Evolutionary conservation across 805 yeast species (phyloP), one percentile per base, ranked within the genome.

Genomic region (Starmerella asiatica): DNA sequence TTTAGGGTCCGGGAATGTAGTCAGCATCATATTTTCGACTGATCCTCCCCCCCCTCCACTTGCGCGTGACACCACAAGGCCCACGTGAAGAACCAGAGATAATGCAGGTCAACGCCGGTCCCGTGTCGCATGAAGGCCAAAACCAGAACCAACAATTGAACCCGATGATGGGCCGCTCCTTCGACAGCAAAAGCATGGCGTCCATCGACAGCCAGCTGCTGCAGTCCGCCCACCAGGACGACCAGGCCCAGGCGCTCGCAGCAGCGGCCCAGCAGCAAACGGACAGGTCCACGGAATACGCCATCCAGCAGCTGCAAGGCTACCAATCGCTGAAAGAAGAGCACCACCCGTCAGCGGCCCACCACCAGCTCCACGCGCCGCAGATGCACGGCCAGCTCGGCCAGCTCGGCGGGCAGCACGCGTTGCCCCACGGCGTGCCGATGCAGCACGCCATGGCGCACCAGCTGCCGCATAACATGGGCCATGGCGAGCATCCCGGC

Each of bases 231-330:
- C 50, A 46, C 36, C 48, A 45, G 34, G 45, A 40, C 32, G 48
- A 46, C 32, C 46, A 45, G 34, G 46, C 43, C 27, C 43, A 44
- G 30, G 49, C 45, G 34, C 38, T 39, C 8, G 46, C 43, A n/a
- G 47, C 44, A 12, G 48, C 48, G 12, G 50, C 50, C 16, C 48
- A 37, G 34, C 40, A 43, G 38, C 50, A 46, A 33, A 36, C 38
- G 33, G 50, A 46, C 44, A 39, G 50, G 21, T 38, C 49, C 18
- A 42, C 50, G 8, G 50, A 46, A 39, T 46, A 46, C 43, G 50
- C 50, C 32, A 46, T 46, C 24, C 50, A 46, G 40, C 50, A 46
- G 44, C 43, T 46, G 21, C 50, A 46, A 34, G 50, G 50, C 30
- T 45, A 41, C 29, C 45, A 41, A 9, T 43, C 43, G 4, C 36